Conservation (phyloP, 2,329 filamentous ascomycete genomes). For the Calonectria henricotiae region DNA sequence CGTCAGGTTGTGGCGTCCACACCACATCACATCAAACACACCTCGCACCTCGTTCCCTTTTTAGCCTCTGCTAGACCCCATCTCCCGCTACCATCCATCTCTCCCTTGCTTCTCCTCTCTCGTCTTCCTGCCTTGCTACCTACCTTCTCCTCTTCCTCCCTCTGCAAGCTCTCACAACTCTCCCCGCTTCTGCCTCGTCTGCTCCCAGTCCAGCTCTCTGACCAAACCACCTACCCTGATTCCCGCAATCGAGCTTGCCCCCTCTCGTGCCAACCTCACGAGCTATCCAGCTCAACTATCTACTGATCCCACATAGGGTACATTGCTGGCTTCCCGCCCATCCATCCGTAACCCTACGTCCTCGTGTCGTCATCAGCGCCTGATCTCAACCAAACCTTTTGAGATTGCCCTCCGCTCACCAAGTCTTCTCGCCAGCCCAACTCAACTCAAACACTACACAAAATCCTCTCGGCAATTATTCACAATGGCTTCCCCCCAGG, state of each 20-base stretch:
- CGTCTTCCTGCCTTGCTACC: slow-evolving; percentile 37
- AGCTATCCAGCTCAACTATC: slow-evolving; percentile 17
- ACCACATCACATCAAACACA: slow-evolving; percentile 41
- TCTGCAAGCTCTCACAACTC: slow-evolving; percentile 12
- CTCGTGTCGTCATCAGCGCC: slow-evolving; percentile 37
- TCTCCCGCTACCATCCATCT: slow-evolving; percentile 44
- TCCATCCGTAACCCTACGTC: slow-evolving; percentile 25
- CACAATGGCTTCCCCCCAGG: slow-evolving; percentile 62
- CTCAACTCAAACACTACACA: slow-evolving; percentile 39
- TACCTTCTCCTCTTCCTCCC: slow-evolving; percentile 15
- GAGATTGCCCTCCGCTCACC: slow-evolving; percentile 32
- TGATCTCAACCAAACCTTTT: slow-evolving; percentile 35
- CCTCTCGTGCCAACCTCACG: slow-evolving; percentile 17
- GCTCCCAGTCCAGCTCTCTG: slow-evolving; percentile 26
- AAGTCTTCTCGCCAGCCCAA: slow-evolving; percentile 21
- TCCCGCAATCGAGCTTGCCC: slow-evolving; percentile 2
- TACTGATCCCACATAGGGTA: slow-evolving; percentile 11
- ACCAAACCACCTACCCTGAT: slow-evolving; percentile 2
- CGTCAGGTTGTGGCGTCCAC: slow-evolving; percentile 49
- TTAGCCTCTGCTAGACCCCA: slow-evolving; percentile 48
- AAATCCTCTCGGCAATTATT: slow-evolving; percentile 29
- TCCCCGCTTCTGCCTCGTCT: slow-evolving; percentile 9
- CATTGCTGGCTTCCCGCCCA: slow-evolving; percentile 18
- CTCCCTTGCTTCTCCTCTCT: slow-evolving; percentile 32
- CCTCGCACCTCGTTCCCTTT: slow-evolving; percentile 42